Evolutionary conservation across 441 rosid species (phyloP).

Genomic region (Omphalea diandra): DNA sequence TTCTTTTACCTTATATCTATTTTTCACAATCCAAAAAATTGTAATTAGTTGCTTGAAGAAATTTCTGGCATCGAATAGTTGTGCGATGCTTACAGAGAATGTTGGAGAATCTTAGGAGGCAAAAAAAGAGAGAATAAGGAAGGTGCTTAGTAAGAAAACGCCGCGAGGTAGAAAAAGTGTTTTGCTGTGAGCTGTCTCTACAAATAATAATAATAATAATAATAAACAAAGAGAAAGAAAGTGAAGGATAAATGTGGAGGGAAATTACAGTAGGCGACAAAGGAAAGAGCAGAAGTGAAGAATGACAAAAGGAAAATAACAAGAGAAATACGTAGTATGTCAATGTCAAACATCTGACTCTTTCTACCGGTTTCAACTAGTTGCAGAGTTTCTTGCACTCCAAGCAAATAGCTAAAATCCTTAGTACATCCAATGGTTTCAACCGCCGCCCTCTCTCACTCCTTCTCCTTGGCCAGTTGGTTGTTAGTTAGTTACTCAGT

Average conservation of each 20-base stretch:
- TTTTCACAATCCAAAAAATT: constrained; percentile 8
- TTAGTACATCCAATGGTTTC: neutral
- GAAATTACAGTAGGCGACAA: constrained; percentile 32
- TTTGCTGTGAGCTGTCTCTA: neutral
- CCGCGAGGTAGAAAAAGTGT: constrained; percentile 2
- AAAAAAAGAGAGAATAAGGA: neutral
- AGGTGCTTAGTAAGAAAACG: neutral
- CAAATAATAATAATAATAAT: constrained; percentile 21
- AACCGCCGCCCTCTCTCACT: constrained; percentile 15
- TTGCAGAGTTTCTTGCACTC: neutral
- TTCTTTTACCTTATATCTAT: constrained; percentile 13
- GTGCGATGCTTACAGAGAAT: neutral
- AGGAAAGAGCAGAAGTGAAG: constrained; percentile 11
- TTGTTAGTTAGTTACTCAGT: neutral
- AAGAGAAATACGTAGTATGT: neutral
- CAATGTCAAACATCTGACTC: neutral
- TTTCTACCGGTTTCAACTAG: neutral
- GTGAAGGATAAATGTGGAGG: neutral
- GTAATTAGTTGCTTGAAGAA: neutral
- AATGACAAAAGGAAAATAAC: constrained; percentile 38
- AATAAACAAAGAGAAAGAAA: constrained; percentile 21
- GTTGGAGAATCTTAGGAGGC: neutral
- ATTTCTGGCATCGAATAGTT: neutral
- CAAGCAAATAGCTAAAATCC: neutral
- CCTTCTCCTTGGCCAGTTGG: neutral